A percentile compares a stretch with the other conserved stretches of the same genome.
phyloP scores from a whole-genome alignment of 257 asterid genomes.

The Handroanthus guayacan region DNA sequence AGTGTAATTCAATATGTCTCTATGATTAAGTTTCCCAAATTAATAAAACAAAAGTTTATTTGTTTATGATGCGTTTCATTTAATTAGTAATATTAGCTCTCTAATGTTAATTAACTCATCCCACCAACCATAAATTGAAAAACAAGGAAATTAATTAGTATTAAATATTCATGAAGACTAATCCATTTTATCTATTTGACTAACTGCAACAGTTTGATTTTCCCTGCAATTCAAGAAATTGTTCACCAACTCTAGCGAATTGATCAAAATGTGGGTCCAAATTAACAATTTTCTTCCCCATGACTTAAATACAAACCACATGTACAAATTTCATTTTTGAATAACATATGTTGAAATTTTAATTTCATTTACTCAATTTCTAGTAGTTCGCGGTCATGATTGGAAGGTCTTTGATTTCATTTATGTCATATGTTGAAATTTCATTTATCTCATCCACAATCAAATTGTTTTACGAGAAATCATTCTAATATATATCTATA shows the following conservation, averaged over 20 bases:
- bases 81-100: background rate
- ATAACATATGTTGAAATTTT: slow-evolving; percentile 19
- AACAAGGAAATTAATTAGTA: background rate
- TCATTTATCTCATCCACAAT: no score
- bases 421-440: no score
- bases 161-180: background rate
- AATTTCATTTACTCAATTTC: background rate
- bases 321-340: slow-evolving; percentile 16
- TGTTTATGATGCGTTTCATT: no score
- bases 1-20: no score
- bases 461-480: no score
- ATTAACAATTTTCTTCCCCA: background rate
- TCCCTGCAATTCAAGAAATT: slow-evolving; percentile 34
- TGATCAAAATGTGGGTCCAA: slow-evolving; percentile 33
- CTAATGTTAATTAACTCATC: slow-evolving; percentile 26
- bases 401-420: slow-evolving; percentile 9
- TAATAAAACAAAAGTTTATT: no score
- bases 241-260: slow-evolving; percentile 36
- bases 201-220: slow-evolving; percentile 15
- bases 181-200: slow-evolving; percentile 24
- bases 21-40: no score
- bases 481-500: no score
- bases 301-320: slow-evolving; percentile 7
- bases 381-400: background rate
- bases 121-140: slow-evolving; percentile 31